Conservation (phyloP, 1,284 basidiomycete genomes). For the Cerrena zonata region DNA sequence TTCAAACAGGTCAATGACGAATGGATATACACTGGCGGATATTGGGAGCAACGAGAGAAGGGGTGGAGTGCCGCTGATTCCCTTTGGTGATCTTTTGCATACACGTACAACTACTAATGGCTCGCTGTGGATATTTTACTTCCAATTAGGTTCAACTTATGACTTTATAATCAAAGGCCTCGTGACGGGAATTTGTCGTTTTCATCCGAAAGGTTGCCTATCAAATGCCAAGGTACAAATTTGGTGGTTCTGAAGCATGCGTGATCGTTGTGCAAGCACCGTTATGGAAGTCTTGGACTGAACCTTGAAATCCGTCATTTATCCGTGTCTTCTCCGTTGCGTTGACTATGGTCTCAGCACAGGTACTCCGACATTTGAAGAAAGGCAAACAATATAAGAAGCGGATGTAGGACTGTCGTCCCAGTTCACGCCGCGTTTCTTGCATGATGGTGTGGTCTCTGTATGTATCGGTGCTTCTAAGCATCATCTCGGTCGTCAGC, state of each 20-base stretch:
- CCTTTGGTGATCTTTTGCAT: conserved; percentile 50
- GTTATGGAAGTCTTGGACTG: conserved; percentile 3
- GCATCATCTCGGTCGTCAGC: conserved; percentile 11
- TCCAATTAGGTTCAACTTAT: not conserved
- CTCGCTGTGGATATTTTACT: conserved; percentile 1
- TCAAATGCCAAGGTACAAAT: not conserved
- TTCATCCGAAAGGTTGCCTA: not conserved
- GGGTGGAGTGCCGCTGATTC: conserved; percentile 57
- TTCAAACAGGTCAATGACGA: conserved; percentile 67
- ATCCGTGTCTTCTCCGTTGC: conserved; percentile 22
- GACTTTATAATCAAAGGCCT: conserved; percentile 4
- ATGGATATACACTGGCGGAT: conserved; percentile 74
- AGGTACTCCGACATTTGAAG: not conserved
- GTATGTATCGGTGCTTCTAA: conserved; percentile 12
- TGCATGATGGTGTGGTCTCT: not conserved
- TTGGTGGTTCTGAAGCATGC: not conserved
- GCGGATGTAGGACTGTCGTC: too few relatives aligned
- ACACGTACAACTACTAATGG: conserved; percentile 10
- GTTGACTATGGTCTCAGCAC: not conserved
- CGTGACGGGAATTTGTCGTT: not conserved
- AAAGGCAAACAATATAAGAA: not conserved
- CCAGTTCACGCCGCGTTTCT: too few relatives aligned
- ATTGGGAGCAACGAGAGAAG: conserved; percentile 69
- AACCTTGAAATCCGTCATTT: conserved; percentile 18
- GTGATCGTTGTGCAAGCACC: not conserved